A percentile compares a stretch with the other conserved stretches of the same genome.
These are phyloP conservation scores for Plasmodium gallinaceum DNA, from an alignment of 169 alveolate species.

Conservation along the genomic window DNA sequence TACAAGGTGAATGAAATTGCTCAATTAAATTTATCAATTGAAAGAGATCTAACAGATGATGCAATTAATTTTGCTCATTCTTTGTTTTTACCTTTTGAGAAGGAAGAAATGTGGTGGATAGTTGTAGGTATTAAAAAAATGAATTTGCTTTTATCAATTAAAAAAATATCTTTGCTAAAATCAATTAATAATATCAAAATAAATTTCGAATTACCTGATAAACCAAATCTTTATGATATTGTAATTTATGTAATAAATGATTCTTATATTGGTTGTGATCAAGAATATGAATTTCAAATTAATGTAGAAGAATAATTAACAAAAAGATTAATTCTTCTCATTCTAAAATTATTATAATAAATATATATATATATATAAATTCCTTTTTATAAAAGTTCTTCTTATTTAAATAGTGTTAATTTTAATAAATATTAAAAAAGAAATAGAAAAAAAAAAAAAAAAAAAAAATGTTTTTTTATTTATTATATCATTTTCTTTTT, in stretches of 20 bases:
- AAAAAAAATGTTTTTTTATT: too few species aligned
- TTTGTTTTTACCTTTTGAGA: slow-evolving; percentile 95
- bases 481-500: too few species aligned
- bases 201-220: slow-evolving; percentile 88
- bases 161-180: slow-evolving; percentile 87
- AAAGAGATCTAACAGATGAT: slow-evolving; percentile 81
- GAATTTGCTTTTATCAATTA: slow-evolving; percentile 90
- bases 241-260: slow-evolving; percentile 89
- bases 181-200: slow-evolving; percentile 79
- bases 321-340: background rate
- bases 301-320: slow-evolving; percentile 12
- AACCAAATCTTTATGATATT: slow-evolving; percentile 85
- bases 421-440: too few species aligned
- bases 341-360: background rate
- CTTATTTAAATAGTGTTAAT: too few species aligned
- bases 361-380: background rate
- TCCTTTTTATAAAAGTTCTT: background rate
- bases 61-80: slow-evolving; percentile 92
- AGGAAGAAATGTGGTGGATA: slow-evolving; percentile 99
- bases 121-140: slow-evolving; percentile 94
- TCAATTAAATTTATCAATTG: slow-evolving; percentile 69
- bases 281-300: slow-evolving; percentile 79
- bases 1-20: slow-evolving; percentile 80
- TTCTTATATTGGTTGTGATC: slow-evolving; percentile 89
- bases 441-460: too few species aligned